These are phyloP conservation scores for Trametes cinnabarina DNA, from an alignment of 768 basidiomycete species.

Conservation along the genomic window DNA sequence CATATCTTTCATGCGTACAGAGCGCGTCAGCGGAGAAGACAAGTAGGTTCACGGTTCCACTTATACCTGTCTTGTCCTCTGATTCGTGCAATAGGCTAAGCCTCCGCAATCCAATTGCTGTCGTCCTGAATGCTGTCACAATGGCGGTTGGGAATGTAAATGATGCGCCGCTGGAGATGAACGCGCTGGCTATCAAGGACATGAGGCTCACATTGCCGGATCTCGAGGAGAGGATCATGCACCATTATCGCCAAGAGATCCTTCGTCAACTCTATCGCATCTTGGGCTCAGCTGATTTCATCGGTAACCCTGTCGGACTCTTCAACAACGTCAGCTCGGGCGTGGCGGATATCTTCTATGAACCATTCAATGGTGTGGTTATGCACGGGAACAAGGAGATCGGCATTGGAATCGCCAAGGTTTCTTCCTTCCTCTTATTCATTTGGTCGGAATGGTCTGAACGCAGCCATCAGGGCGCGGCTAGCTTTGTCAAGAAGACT, in stretches of 20 bases:
- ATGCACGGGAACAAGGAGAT: constrained; percentile 95
- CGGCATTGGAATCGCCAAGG: constrained; percentile 93
- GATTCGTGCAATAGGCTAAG: constrained; percentile 49
- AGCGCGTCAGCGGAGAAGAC: constrained; percentile 87
- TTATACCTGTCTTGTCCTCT: too few relatives aligned
- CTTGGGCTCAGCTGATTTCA: constrained; percentile 97
- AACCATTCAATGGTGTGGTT: constrained; percentile 94
- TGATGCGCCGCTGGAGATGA: constrained; percentile 91
- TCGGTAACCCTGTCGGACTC: constrained; percentile 92
- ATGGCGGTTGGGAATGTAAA: constrained; percentile 98
- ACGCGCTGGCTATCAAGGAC: constrained; percentile 91
- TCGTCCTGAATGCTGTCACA: constrained; percentile 89
- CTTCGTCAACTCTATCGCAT: constrained; percentile 94
- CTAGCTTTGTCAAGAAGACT: constrained; percentile 98
- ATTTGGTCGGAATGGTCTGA: too few relatives aligned
- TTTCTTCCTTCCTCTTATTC: constrained; percentile 26
- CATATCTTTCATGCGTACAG: constrained; percentile 96
- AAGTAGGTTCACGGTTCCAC: too few relatives aligned
- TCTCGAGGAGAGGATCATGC: constrained; percentile 76
- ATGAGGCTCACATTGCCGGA: constrained; percentile 86
- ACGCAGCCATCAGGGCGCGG: constrained; percentile 92
- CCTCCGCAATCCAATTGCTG: constrained; percentile 87
- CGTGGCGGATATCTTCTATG: constrained; percentile 97
- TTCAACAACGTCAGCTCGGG: constrained; percentile 99
- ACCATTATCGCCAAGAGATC: constrained; percentile 93